Base-by-base conservation (phyloP, 352 stramenopile genomes). In the Phytophthora pinifolia region DNA sequence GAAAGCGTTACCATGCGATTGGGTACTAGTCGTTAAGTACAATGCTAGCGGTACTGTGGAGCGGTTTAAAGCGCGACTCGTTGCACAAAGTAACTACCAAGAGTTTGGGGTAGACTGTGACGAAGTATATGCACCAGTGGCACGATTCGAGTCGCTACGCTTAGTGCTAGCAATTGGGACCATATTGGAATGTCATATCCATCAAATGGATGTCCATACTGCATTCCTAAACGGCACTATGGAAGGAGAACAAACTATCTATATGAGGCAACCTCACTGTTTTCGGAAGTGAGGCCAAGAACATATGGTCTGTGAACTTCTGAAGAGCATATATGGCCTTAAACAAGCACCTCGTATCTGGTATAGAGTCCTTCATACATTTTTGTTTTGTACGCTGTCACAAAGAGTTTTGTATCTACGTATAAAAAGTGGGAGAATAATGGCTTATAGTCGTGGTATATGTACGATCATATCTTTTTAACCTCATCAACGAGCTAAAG, bases 301-400 rank as follows among this genome's bases (percentile, higher is more conserved):
- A 60, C 39, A 27, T 27, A 18, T 54, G 52, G 35, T 54, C 43
- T 60, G 52, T 60, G 52, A 60, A 39, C 54, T 55, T 55, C 36
- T 27, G 4, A 61, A 54, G 17, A 51, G 35, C 29, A 61, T 50
- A 0, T 54, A 48, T 22, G 52, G 35, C 25, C 32, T 53, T 3
- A 60, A 54, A 14, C 43, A 54, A 54, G 53, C 43, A 44, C 54
- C 50, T 31, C 39, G 41, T 0, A 62, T 66, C 9, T 70, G 46
- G 42, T 60, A 70, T 45, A 45, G 18, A 57, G 56, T 63, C 12
- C 56, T 57, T 42, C 56, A 66, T 46, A 41, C 20, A 8, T 63
- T 66, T 13, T 31, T 63, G 4, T 57, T 57, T 57, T 55, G 53
- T 48, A 42, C 52, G 52, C 20, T 71, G 52, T 34, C 61, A 64